phyloP scores from a whole-genome alignment of 257 asterid genomes.

The Nicotiana attenuata region DNA sequence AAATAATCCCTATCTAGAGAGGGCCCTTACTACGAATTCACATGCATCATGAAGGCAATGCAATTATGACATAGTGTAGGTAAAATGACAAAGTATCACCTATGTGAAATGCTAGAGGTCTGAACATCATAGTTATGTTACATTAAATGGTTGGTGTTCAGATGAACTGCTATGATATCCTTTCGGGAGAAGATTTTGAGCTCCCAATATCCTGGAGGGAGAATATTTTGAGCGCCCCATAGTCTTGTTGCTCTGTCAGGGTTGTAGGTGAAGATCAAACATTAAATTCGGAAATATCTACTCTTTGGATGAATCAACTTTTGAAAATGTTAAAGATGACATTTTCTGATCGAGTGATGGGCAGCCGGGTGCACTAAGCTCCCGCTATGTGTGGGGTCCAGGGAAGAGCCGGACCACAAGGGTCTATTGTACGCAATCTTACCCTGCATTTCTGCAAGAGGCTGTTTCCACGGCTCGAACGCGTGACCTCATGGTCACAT shows the following conservation, averaged over 20 bases:
- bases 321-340: not conserved
- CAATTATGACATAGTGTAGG: not conserved
- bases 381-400: too few relatives aligned
- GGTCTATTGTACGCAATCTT: too few relatives aligned
- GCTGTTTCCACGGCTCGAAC: too few relatives aligned
- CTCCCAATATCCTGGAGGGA: not conserved
- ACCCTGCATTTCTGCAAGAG: too few relatives aligned
- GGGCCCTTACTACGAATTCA: not conserved
- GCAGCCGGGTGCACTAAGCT: too few relatives aligned
- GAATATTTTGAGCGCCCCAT: not conserved
- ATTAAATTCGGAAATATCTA: not conserved
- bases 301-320: not conserved
- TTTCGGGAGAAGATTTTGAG: not conserved
- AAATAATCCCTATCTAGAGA: not conserved
- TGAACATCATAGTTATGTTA: not conserved
- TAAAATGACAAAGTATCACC: not conserved
- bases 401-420: too few relatives aligned
- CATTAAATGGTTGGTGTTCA: not conserved
- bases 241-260: not conserved
- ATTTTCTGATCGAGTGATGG: too few relatives aligned
- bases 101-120: not conserved
- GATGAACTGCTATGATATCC: not conserved
- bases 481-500: too few relatives aligned
- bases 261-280: not conserved
- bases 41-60: not conserved